A percentile compares a stretch with the other conserved stretches of the same genome.
phyloP scores from a whole-genome alignment of 257 asterid species.

The Nyctanthes arbortristis region DNA sequence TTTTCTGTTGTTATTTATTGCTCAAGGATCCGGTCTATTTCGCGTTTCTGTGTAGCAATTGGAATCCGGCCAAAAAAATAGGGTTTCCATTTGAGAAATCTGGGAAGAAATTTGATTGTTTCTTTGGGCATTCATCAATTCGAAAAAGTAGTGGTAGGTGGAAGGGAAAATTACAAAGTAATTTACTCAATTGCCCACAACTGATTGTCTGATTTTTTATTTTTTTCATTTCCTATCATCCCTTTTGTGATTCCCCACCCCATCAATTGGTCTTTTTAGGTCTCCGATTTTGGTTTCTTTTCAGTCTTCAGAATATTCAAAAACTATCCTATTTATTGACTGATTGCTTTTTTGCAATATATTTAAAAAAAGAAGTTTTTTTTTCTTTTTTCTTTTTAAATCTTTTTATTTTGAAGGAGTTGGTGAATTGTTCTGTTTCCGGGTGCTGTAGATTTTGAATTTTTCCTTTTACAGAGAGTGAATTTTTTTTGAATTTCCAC shows the following conservation, averaged over 20 bases:
- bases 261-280: background rate
- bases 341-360: background rate
- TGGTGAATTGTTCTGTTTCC: no score
- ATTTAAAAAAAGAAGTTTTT: no score
- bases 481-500: conserved; percentile 29
- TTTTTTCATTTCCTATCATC: background rate
- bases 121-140: background rate
- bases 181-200: background rate
- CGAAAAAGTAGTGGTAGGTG: background rate
- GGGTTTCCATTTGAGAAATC: background rate
- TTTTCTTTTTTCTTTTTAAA: no score
- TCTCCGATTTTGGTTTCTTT: background rate
- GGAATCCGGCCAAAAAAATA: background rate
- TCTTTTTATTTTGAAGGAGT: background rate
- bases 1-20: background rate
- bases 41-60: background rate
- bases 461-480: conserved; percentile 4
- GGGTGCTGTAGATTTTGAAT: background rate
- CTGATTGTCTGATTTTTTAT: background rate
- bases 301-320: background rate
- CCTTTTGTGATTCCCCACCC: background rate
- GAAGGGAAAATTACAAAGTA: background rate
- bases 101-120: background rate
- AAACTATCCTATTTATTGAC: background rate
- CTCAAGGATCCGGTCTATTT: background rate